phyloP scores from a whole-genome alignment of 164 flowering plant species.

The Magnolia sinica region DNA sequence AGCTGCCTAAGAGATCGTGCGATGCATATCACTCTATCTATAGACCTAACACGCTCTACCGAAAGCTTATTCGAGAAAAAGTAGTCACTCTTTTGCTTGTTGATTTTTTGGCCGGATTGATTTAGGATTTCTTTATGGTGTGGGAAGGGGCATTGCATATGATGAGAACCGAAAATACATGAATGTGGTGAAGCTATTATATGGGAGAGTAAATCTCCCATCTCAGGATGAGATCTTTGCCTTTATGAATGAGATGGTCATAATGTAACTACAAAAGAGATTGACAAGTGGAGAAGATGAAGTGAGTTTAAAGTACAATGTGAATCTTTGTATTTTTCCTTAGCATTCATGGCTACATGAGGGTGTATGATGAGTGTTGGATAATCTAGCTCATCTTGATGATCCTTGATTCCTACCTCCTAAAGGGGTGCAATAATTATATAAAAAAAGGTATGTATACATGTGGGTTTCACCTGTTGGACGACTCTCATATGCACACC shows the following conservation, averaged over 20 bases:
- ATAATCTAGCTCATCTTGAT: background rate
- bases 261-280: conserved; percentile 56
- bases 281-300: conserved; percentile 73
- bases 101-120: conserved; percentile 9
- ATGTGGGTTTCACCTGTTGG: too few relatives aligned
- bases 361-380: background rate
- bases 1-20: too few relatives aligned
- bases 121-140: conserved; percentile 85
- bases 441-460: too few relatives aligned
- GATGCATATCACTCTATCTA: too few relatives aligned
- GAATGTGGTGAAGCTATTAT: conserved; percentile 55
- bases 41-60: too few relatives aligned
- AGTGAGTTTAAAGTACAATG: background rate
- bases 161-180: conserved; percentile 57
- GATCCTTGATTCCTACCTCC: background rate
- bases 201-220: conserved; percentile 33
- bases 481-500: too few relatives aligned
- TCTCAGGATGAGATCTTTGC: conserved; percentile 57
- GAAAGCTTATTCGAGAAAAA: too few relatives aligned
- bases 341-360: background rate
- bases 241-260: conserved; percentile 59
- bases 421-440: too few relatives aligned
- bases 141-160: conserved; percentile 74
- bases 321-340: background rate
- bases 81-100: too few relatives aligned